Conservation (phyloP, 2,329 filamentous ascomycete species). For the Sporothrix pallida region DNA sequence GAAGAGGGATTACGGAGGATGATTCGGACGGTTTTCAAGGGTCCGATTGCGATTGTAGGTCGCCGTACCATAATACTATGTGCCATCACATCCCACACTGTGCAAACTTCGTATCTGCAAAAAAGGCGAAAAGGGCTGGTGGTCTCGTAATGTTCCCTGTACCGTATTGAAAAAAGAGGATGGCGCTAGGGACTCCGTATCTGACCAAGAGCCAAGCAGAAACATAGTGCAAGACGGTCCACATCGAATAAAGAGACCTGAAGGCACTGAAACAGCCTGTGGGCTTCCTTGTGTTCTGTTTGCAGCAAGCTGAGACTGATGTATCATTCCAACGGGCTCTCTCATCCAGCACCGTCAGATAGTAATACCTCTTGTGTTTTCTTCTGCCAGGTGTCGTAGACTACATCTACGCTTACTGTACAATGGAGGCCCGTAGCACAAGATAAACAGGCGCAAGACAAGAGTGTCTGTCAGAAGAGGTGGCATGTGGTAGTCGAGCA, state of each 20-base stretch:
- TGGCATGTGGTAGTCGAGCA: background rate
- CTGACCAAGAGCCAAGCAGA: conserved; percentile 11
- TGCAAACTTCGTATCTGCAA: conserved; percentile 18
- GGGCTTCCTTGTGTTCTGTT: conserved; percentile 1
- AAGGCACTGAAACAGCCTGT: conserved; percentile 11
- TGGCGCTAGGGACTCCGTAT: conserved; percentile 11
- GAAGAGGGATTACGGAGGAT: no score
- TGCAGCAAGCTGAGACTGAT: conserved; percentile 23
- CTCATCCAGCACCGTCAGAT: background rate
- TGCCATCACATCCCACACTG: background rate
- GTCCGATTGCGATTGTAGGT: no score
- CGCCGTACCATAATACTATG: background rate
- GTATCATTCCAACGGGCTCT: conserved; percentile 9
- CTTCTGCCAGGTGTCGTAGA: background rate
- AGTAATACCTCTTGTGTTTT: background rate
- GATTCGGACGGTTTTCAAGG: no score
- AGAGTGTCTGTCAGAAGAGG: conserved; percentile 8
- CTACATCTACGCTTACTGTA: background rate
- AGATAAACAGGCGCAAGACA: conserved; percentile 24
- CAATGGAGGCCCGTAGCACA: background rate
- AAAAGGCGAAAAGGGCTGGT: background rate
- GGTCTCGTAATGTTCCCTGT: conserved; percentile 18
- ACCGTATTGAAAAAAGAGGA: background rate
- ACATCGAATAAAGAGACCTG: background rate
- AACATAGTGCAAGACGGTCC: background rate